Evolutionary conservation across 177 flowering plant species (phyloP).

Genomic region (Vitis hybrid): DNA sequence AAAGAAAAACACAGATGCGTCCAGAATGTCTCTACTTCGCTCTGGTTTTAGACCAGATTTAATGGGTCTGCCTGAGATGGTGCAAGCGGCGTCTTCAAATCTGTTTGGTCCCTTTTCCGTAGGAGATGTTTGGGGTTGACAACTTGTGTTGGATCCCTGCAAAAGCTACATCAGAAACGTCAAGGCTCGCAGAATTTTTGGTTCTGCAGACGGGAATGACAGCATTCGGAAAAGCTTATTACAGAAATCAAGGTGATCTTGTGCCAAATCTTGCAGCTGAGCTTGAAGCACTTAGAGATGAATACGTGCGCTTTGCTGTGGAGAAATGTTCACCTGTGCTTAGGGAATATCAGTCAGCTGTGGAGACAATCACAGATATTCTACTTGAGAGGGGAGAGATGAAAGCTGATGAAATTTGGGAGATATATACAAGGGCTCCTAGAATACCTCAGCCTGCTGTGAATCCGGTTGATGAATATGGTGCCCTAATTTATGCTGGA

Average conservation of each 20-base stretch:
- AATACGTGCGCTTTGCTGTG: slow-evolving; percentile 88
- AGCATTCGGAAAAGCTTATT: slow-evolving; percentile 90
- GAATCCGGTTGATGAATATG: slow-evolving; percentile 78
- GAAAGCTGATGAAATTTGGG: slow-evolving; percentile 83
- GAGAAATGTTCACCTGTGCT: slow-evolving; percentile 74
- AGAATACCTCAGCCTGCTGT: slow-evolving; percentile 77
- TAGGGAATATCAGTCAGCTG: slow-evolving; percentile 71
- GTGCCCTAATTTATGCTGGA: slow-evolving; percentile 86
- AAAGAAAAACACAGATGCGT: too few relatives aligned
- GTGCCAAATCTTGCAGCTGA: slow-evolving; percentile 89
- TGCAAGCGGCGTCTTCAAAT: too few relatives aligned
- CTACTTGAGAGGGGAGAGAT: slow-evolving; percentile 83
- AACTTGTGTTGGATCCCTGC: slow-evolving; percentile 94
- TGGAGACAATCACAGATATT: slow-evolving; percentile 85
- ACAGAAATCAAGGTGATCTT: slow-evolving; percentile 71
- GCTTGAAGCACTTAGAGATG: slow-evolving; percentile 90
- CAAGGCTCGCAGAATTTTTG: slow-evolving; percentile 67
- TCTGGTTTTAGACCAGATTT: too few relatives aligned
- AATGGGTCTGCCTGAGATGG: too few relatives aligned
- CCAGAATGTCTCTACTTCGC: too few relatives aligned
- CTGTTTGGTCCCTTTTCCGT: too few relatives aligned
- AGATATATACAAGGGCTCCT: slow-evolving; percentile 59
- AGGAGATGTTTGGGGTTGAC: slow-evolving; percentile 92
- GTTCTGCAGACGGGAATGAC: slow-evolving; percentile 96
- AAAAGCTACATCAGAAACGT: slow-evolving; percentile 77